A percentile compares a stretch with the other conserved stretches of the same genome.
Conservation (phyloP, 208 protist species). For the Trypanosoma brucei region DNA sequence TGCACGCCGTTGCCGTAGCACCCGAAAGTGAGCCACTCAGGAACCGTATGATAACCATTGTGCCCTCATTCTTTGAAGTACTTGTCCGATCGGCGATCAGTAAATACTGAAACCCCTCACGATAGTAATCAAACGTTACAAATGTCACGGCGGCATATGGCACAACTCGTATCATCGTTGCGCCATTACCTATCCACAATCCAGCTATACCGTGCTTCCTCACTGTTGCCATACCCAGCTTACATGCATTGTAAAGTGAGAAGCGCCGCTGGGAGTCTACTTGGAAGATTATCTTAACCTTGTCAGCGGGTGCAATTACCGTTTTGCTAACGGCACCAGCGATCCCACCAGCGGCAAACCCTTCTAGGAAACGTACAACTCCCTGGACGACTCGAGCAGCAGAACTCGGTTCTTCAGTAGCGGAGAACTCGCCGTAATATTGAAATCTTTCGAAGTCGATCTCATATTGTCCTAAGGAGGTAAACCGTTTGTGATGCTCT, state of each 20-base stretch:
- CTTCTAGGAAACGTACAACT: constrained; percentile 76
- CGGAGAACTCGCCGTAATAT: constrained; percentile 50
- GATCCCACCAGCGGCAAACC: constrained; percentile 90
- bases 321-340: constrained; percentile 93
- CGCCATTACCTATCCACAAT: constrained; percentile 93
- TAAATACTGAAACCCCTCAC: constrained; percentile 30
- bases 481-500: constrained; percentile 53
- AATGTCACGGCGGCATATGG: constrained; percentile 94
- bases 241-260: constrained; percentile 55
- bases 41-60: constrained; percentile 60
- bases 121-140: constrained; percentile 90
- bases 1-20: constrained; percentile 87
- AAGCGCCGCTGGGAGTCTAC: constrained; percentile 74
- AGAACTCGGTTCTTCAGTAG: constrained; percentile 1
- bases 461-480: constrained; percentile 46
- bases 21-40: constrained; percentile 87
- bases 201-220: constrained; percentile 77
- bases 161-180: constrained; percentile 92
- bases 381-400: constrained; percentile 23
- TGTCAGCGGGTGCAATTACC: constrained; percentile 90
- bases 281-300: constrained; percentile 95
- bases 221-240: constrained; percentile 71
- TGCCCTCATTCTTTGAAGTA: constrained; percentile 35
- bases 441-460: constrained; percentile 60
- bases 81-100: constrained; percentile 11